phyloP scores from a whole-genome alignment of 805 yeast genomes.

The Cyberlindnera galapagoensis region DNA sequence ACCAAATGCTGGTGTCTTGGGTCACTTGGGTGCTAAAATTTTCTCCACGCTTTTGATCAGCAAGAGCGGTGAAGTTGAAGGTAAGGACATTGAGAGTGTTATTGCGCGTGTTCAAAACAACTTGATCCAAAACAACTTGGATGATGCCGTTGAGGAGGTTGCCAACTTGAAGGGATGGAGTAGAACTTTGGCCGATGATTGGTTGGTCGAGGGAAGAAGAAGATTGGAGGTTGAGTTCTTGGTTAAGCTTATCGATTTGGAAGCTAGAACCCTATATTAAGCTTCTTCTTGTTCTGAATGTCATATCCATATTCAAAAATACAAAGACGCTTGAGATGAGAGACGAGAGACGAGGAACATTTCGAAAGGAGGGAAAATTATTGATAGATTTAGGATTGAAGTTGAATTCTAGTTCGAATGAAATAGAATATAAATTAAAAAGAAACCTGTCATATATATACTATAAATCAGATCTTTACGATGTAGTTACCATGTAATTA shows the following conservation, averaged over 20 bases:
- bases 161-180: slow-evolving; percentile 90
- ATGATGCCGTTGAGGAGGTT: slow-evolving; percentile 88
- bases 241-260: slow-evolving; percentile 61
- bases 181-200: slow-evolving; percentile 81
- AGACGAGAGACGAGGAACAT: too few species aligned
- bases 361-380: too few species aligned
- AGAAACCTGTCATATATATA: too few species aligned
- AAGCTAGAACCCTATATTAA: slow-evolving; percentile 42
- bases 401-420: too few species aligned
- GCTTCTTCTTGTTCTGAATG: too few species aligned
- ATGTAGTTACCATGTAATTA: too few species aligned
- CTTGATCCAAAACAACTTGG: slow-evolving; percentile 68
- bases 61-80: slow-evolving; percentile 73
- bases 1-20: slow-evolving; percentile 92
- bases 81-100: slow-evolving; percentile 82
- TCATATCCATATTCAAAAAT: too few species aligned
- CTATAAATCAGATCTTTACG: too few species aligned
- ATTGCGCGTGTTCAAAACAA: slow-evolving; percentile 79
- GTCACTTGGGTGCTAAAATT: slow-evolving; percentile 75
- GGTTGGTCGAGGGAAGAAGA: slow-evolving; percentile 86
- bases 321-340: too few species aligned
- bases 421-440: too few species aligned
- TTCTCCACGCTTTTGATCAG: slow-evolving; percentile 72
- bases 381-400: too few species aligned
- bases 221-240: slow-evolving; percentile 84